A percentile compares a stretch with the other conserved stretches of the same genome.
These are phyloP conservation scores for Hanseniaspora pseudoguilliermondii DNA, from an alignment of 805 yeast species.

Conservation along the genomic window DNA sequence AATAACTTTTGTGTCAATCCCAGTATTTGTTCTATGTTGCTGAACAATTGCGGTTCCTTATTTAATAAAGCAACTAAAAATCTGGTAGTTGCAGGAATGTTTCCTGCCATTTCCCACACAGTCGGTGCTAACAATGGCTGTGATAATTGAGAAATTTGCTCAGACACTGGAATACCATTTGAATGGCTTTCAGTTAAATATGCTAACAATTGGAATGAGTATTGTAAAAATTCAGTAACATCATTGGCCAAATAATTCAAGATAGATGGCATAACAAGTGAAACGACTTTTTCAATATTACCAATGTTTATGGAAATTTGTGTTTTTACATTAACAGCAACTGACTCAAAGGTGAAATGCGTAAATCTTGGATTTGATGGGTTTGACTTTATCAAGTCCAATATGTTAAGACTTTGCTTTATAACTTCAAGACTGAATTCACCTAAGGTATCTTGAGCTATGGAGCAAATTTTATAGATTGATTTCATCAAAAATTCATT, in stretches of 20 bases:
- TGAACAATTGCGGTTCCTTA: conserved; percentile 27
- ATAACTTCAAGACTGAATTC: conserved; percentile 36
- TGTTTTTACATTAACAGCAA: conserved; percentile 61
- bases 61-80: conserved; percentile 55
- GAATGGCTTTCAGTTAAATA: conserved; percentile 57
- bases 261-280: conserved; percentile 51
- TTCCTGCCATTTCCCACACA: conserved; percentile 88
- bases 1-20: conserved; percentile 95
- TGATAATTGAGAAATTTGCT: conserved; percentile 48
- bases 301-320: conserved; percentile 24
- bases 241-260: conserved; percentile 62
- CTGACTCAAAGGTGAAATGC: conserved; percentile 80
- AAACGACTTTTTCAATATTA: conserved; percentile 23
- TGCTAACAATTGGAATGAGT: conserved; percentile 80
- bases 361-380: conserved; percentile 93
- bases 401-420: conserved; percentile 54
- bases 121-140: conserved; percentile 79
- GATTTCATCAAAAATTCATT: conserved; percentile 88
- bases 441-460: conserved; percentile 54
- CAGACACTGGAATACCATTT: conserved; percentile 40
- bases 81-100: conserved; percentile 84
- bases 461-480: conserved; percentile 65
- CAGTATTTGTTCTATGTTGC: conserved; percentile 59
- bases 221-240: conserved; percentile 88
- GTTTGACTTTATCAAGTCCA: conserved; percentile 61